Evolutionary conservation across 2,329 filamentous ascomycete genomes (phyloP), one percentile per base, ranked within the genome.

Genomic region (Sclerotiophoma versabilis): DNA sequence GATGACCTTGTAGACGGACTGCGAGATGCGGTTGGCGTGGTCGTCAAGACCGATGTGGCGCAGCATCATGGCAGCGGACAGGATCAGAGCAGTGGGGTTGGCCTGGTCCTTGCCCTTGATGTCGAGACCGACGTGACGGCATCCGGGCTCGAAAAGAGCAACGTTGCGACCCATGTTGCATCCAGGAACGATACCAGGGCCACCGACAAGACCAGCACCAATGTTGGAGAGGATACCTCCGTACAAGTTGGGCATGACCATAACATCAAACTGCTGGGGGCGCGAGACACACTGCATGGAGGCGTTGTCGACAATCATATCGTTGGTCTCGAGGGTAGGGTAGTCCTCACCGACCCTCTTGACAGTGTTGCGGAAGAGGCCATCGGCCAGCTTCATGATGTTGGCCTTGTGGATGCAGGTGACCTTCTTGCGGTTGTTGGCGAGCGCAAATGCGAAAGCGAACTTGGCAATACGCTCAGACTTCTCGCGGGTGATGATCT

Each of bases 401-500:
- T 99, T 99, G 81, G 95, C 95, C 87, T 99, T 99, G 89, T 99
- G 95, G 76, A 99, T 98, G 83, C 93, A 97, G 66, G 95, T 98
- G 54, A 99, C 92, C 90, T 98, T 98, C 85, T 96, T 93, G 77
- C 95, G 88, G 86, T 96, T 93, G 86, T 99, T 99, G 80, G 95
- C 95, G 54, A 98, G 89, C 55, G 95, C 95, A 75, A 99, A 99
- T 76, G 90, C 89, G 79, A 98, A 98, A 65, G 95, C 95, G 76
- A 99, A 99, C 82, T 96, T 96, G 81, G 93, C 92, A 74, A 99
- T 99, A 76, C 95, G 92, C 87, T 99, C 95, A 50, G 92, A 96
- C 86, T 99, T 98, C 79, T 92, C 92, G 72, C 93, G 92, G 67
- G 95, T 99, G 82, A 99, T 98, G 82, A 99, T 98, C 87, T 99